phyloP scores from a whole-genome alignment of 176 grass and related monocot species.

The Neostapfia colusana region DNA sequence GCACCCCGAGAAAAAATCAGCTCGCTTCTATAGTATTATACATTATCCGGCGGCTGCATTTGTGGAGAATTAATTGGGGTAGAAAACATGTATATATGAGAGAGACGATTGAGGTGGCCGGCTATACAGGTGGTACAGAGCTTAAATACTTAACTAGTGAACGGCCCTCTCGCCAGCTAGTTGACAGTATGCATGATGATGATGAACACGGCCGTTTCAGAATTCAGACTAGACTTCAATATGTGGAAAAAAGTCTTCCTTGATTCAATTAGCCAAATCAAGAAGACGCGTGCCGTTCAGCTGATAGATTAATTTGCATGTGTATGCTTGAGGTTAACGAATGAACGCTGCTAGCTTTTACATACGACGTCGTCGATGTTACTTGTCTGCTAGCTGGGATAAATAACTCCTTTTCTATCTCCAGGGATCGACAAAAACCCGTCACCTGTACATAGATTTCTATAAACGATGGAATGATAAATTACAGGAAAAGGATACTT shows the following conservation, averaged over 20 bases:
- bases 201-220: not conserved
- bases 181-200: slow-evolving; percentile 40
- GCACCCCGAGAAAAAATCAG: not conserved
- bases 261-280: too few relatives aligned
- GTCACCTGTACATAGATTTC: not conserved
- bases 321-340: slow-evolving; percentile 18
- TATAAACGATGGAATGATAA: not conserved
- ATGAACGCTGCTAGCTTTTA: not conserved
- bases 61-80: too few relatives aligned
- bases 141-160: slow-evolving; percentile 7
- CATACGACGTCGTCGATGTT: not conserved
- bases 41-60: slow-evolving; percentile 21
- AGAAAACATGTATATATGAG: not conserved
- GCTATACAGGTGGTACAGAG: too few relatives aligned
- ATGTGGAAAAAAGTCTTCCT: not conserved
- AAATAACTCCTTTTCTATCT: not conserved
- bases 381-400: not conserved
- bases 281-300: not conserved
- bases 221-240: slow-evolving; percentile 21
- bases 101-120: slow-evolving; percentile 5
- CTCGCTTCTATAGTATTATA: slow-evolving; percentile 5
- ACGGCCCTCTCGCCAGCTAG: slow-evolving; percentile 18
- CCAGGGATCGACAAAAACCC: not conserved
- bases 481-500: too few relatives aligned
- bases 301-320: too few relatives aligned